Percentiles rank a stretch among this genome's conserved stretches.
Evolutionary conservation across 1,284 basidiomycete genomes (phyloP).

Genomic region (Chalciporus piperatoides): DNA sequence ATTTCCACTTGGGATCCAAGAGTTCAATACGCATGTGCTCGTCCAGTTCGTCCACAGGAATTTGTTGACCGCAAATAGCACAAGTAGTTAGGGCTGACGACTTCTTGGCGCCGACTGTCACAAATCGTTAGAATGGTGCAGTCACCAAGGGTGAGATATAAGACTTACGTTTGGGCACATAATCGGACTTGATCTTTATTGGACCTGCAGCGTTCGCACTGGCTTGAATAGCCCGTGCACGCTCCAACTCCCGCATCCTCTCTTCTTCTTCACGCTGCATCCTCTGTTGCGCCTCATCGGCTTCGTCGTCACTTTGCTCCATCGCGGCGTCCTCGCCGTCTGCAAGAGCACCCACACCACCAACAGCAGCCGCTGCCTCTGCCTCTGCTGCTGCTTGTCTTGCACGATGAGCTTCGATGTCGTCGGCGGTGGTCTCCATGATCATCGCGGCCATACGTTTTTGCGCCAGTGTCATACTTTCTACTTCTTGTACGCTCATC

Average conservation of each 20-base stretch:
- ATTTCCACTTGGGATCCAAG: conserved; percentile 96
- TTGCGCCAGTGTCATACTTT: conserved; percentile 95
- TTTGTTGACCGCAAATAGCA: conserved; percentile 90
- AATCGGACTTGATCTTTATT: conserved; percentile 97
- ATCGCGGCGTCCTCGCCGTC: conserved; percentile 65
- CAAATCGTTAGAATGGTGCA: conserved; percentile 9
- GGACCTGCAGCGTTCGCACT: conserved; percentile 74
- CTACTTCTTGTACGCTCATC: conserved; percentile 91
- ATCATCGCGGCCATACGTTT: conserved; percentile 98
- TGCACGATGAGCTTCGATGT: conserved; percentile 76
- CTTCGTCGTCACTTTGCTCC: conserved; percentile 78
- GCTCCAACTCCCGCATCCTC: conserved; percentile 69
- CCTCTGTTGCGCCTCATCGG: conserved; percentile 60
- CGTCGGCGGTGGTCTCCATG: conserved; percentile 88
- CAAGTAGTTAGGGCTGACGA: conserved; percentile 81
- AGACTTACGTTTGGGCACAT: conserved; percentile 85
- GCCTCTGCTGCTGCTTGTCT: conserved; percentile 77
- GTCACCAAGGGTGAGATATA: background rate
- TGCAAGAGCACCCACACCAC: conserved; percentile 47
- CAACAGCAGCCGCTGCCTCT: conserved; percentile 69
- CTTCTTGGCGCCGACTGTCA: conserved; percentile 65
- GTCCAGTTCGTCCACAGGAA: conserved; percentile 91
- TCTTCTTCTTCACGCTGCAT: conserved; percentile 75
- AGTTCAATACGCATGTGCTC: conserved; percentile 99
- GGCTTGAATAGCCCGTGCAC: conserved; percentile 75